Evolutionary conservation across 1,284 basidiomycete genomes (phyloP).

Genomic region (Wolfiporia cocos): DNA sequence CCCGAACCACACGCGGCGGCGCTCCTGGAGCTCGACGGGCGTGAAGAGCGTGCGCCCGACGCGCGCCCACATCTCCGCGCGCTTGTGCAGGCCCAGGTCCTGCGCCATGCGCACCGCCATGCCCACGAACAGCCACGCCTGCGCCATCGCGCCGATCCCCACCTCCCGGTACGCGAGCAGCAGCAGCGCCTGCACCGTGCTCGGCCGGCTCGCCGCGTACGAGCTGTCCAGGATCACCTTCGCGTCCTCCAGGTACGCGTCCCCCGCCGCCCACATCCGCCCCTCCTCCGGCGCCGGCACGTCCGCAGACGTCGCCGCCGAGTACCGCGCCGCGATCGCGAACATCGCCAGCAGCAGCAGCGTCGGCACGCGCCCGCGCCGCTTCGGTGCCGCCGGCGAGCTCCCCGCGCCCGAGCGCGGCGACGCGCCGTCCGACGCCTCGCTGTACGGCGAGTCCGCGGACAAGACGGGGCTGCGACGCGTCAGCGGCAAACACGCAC

Average conservation of each 20-base stretch:
- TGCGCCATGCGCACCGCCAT: conserved; percentile 83
- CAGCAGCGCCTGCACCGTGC: conserved; percentile 73
- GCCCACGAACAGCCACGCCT: conserved; percentile 78
- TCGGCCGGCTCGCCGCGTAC: conserved; percentile 59
- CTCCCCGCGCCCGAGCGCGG: conserved; percentile 22
- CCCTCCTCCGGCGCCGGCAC: conserved; percentile 40
- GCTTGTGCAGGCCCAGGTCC: conserved; percentile 80
- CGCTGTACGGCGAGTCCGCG: conserved; percentile 19
- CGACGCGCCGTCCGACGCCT: conserved; percentile 26
- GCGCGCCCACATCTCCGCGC: conserved; percentile 68
- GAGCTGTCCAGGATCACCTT: conserved; percentile 62
- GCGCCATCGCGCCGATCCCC: conserved; percentile 83
- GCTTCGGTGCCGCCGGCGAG: conserved; percentile 33
- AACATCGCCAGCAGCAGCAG: conserved; percentile 76
- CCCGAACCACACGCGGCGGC: conserved; percentile 76
- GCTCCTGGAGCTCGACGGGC: conserved; percentile 62
- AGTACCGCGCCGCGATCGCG: conserved; percentile 69
- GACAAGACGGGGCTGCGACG: conserved; percentile 12
- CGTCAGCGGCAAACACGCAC: too few species aligned
- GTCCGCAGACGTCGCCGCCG: conserved; percentile 22
- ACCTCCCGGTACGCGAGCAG: conserved; percentile 80
- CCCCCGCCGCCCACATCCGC: conserved; percentile 80
- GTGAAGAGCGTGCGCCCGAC: conserved; percentile 57
- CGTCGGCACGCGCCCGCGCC: conserved; percentile 46
- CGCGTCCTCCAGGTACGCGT: conserved; percentile 65